Evolutionary conservation across 2,329 filamentous ascomycete genomes (phyloP).

Genomic region (Chaetomium olivaceum): DNA sequence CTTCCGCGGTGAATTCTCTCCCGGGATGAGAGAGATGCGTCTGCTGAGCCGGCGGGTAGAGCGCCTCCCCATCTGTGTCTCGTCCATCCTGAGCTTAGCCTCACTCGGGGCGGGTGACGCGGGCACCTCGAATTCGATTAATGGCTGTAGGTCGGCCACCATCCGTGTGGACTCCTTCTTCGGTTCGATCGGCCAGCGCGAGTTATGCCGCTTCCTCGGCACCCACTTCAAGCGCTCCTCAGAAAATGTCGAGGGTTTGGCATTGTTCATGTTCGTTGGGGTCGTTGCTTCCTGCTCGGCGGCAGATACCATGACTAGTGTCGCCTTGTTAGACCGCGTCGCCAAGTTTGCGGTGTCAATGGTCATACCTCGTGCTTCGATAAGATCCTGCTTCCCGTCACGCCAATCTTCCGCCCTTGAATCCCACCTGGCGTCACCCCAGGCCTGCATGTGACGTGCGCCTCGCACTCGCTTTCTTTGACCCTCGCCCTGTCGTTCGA

Average conservation of each 20-base stretch:
- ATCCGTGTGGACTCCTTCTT: constrained; percentile 20
- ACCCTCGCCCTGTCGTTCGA: constrained; percentile 38
- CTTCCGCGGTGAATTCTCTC: constrained; percentile 28
- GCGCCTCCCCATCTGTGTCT: constrained; percentile 31
- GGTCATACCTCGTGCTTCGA: constrained; percentile 33
- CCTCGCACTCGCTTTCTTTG: constrained; percentile 41
- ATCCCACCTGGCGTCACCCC: constrained; percentile 38
- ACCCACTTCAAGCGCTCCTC: constrained; percentile 32
- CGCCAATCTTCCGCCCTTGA: constrained; percentile 8
- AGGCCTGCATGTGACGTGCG: constrained; percentile 37
- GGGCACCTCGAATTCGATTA: constrained; percentile 30
- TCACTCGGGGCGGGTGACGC: constrained; percentile 23
- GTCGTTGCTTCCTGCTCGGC: constrained; percentile 18
- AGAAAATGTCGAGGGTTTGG: constrained; percentile 28
- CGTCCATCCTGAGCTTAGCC: constrained; percentile 23
- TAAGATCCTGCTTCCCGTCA: constrained; percentile 29
- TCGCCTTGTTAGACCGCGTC: constrained; percentile 3
- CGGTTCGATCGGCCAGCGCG: constrained; percentile 37
- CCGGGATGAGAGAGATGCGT: constrained; percentile 32
- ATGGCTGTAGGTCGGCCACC: constrained; percentile 32
- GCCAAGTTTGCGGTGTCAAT: neutral
- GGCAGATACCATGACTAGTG: constrained; percentile 20
- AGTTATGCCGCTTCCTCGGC: constrained; percentile 39
- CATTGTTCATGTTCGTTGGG: neutral
- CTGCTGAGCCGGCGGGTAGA: constrained; percentile 36